These are phyloP conservation scores for Posidonia australis DNA, from an alignment of 106 monocot species.

Conservation along the genomic window DNA sequence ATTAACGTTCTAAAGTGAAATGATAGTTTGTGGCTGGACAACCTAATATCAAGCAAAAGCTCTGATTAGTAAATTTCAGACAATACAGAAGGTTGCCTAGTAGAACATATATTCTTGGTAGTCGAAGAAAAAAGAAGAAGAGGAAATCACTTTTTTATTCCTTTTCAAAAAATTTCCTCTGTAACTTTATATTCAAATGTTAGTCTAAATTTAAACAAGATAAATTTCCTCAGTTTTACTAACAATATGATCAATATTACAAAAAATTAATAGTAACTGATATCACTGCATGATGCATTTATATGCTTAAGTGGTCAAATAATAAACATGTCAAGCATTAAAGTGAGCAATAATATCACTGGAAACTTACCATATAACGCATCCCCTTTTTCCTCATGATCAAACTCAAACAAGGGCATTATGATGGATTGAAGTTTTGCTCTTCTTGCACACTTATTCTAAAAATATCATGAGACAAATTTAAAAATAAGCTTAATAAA, in stretches of 20 bases:
- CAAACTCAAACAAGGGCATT: constrained; percentile 53
- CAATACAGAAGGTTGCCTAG: background rate
- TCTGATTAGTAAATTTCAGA: background rate
- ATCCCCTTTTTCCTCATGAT: constrained; percentile 79
- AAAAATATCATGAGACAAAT: background rate
- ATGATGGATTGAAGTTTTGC: constrained; percentile 66
- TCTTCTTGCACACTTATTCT: constrained; percentile 71
- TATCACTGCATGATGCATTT: too few species aligned
- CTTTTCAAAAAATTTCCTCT: too few species aligned
- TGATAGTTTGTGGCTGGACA: constrained; percentile 37
- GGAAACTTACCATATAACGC: constrained; percentile 54
- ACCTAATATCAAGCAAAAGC: constrained; percentile 19
- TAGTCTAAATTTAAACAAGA: too few species aligned
- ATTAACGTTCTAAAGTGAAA: constrained; percentile 58
- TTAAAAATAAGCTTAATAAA: background rate
- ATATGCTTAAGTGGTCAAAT: background rate
- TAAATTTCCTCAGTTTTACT: too few species aligned
- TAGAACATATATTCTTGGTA: background rate
- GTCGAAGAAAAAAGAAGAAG: background rate
- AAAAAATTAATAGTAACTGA: too few species aligned
- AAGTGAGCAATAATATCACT: background rate
- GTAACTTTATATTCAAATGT: too few species aligned
- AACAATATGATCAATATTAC: too few species aligned
- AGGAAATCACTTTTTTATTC: too few species aligned
- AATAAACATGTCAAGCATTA: background rate